A percentile compares a stretch with the other conserved stretches of the same genome.
Conservation (phyloP, 1,284 basidiomycete genomes). For the Ustilago shanxiensis region DNA sequence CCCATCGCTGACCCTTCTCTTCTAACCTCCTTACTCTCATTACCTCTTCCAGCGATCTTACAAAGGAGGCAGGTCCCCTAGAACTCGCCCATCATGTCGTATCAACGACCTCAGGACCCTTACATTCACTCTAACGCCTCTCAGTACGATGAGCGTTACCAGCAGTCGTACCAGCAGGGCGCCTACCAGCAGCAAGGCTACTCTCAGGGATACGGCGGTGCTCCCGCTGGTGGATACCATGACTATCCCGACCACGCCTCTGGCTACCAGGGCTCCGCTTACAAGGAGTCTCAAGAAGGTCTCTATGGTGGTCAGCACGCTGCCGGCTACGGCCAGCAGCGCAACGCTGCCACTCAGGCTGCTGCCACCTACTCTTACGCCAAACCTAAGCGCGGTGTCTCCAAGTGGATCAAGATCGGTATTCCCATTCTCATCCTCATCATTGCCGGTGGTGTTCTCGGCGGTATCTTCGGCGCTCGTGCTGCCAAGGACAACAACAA, state of each 20-base stretch:
- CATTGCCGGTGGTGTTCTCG: conserved; percentile 76
- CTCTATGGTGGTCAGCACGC: conserved; percentile 39
- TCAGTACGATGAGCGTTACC: conserved; percentile 64
- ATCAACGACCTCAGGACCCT: conserved; percentile 59
- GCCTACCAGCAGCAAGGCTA: conserved; percentile 32
- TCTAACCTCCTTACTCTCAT: background rate
- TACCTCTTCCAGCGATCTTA: conserved; percentile 12
- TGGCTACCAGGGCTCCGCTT: conserved; percentile 43
- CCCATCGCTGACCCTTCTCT: background rate
- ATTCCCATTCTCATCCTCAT: conserved; percentile 69
- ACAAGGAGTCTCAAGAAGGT: conserved; percentile 44
- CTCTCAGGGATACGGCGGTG: conserved; percentile 24
- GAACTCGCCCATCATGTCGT: conserved; percentile 55
- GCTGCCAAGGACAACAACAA: conserved; percentile 72
- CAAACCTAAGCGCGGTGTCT: conserved; percentile 58
- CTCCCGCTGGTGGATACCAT: conserved; percentile 33
- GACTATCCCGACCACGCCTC: conserved; percentile 53
- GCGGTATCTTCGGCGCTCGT: conserved; percentile 79
- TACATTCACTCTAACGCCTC: conserved; percentile 67
- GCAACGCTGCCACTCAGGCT: conserved; percentile 42
- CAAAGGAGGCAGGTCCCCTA: conserved; percentile 25
- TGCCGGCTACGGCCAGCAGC: conserved; percentile 25
- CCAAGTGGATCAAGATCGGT: conserved; percentile 64
- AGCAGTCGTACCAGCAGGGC: conserved; percentile 36
- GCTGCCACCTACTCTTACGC: conserved; percentile 64